Base-by-base conservation (phyloP, 352 stramenopile genomes). In the Halophytophthora polymorphica region DNA sequence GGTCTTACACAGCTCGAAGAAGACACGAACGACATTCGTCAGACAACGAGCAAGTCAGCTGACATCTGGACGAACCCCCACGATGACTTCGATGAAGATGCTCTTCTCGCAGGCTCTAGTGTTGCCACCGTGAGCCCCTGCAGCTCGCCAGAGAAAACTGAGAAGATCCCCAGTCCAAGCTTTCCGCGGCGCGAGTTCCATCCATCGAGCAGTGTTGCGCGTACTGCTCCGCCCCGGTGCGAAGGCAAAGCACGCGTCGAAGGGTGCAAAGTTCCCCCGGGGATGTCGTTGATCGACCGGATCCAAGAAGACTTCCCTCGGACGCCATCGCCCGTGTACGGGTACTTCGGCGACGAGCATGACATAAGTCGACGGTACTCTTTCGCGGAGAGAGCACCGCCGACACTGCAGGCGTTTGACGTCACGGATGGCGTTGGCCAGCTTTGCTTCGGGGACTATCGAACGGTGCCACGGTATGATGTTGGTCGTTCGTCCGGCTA, bases 291-390 rank as follows among this genome's bases (percentile, higher is more conserved):
- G 22, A 75, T 91, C 31, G 80, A 88, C 45, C 77, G 77, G 34
- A 86, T 92, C 19, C 77, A 93, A 70, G 79, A 89, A 53, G 82
- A 91, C 42, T 91, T 93, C 23, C 75, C 82, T 13, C 64, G 80
- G 19, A 89, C 75, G 0, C 83, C 83, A 45, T 86, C 77, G 2
- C 78, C 69, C 1, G 73, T 84, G 22, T 91, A 83, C 37, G 77
- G 69, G 8, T 63, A 53, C 19, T 60, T 73, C 8, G 58, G 61
- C 4, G 57, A 61, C 5, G 53, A 45, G 25, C 19, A 25, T 21
- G 46, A 51, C 48, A 17, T 50, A 43, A 36, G 17, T 38, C 25
- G 59, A 25, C 56, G 50, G 45, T 50, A 50, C 36, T 56, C 51
- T 3, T 66, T 69, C 39, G 47, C 43, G 31, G 54, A 35, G 56